A percentile compares a stretch with the other conserved stretches of the same genome.
Evolutionary conservation across 164 flowering plant genomes (phyloP).

Genomic region (Umbellularia californica): DNA sequence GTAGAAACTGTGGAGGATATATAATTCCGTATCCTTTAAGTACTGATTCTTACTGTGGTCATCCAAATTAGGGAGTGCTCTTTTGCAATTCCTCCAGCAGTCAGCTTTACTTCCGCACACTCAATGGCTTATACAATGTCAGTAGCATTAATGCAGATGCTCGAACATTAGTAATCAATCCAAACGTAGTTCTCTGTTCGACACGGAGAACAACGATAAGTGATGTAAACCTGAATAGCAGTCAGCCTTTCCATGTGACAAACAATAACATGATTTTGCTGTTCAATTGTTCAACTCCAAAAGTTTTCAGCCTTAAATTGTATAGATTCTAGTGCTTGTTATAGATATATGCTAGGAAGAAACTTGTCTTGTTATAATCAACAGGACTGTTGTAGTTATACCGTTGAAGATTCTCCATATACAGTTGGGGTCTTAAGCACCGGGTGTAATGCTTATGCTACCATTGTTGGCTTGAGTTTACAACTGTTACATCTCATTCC

Average conservation of each 20-base stretch:
- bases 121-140: constrained; percentile 1
- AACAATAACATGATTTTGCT: neutral
- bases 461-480: neutral
- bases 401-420: neutral
- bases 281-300: neutral
- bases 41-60: constrained; percentile 10
- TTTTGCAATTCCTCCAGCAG: neutral
- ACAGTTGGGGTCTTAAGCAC: neutral
- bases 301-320: neutral
- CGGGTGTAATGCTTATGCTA: neutral
- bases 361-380: neutral
- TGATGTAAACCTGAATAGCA: neutral
- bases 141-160: constrained; percentile 1
- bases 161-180: constrained; percentile 4
- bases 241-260: neutral
- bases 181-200: neutral
- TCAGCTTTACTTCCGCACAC: constrained; percentile 7
- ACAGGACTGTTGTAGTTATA: neutral
- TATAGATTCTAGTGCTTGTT: neutral
- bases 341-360: neutral
- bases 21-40: constrained; percentile 12
- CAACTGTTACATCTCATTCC: no score
- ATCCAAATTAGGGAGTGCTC: constrained; percentile 3
- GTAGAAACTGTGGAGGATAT: constrained; percentile 4
- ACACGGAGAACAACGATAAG: neutral